These are phyloP conservation scores for Aspergillus clavatus DNA, from an alignment of 2,329 filamentous ascomycete species.

Conservation along the genomic window DNA sequence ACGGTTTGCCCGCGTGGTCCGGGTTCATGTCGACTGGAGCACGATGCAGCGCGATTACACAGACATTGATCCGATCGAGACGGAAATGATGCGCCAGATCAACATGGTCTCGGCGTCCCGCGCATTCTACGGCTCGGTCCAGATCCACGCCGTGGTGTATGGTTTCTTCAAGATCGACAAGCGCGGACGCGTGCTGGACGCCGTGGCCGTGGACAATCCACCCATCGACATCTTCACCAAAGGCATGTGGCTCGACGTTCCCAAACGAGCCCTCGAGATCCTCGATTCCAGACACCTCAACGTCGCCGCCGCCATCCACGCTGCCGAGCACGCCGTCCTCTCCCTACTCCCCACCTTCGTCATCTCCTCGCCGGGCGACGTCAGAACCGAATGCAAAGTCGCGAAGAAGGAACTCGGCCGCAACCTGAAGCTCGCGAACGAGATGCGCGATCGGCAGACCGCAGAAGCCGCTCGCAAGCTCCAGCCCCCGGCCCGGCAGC, in stretches of 20 bases:
- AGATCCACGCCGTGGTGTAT: conserved; percentile 83
- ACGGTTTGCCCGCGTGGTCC: conserved; percentile 79
- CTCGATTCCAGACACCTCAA: conserved; percentile 68
- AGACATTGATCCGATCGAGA: conserved; percentile 89
- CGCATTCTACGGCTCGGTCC: conserved; percentile 82
- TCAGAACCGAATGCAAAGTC: conserved; percentile 90
- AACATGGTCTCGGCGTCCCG: conserved; percentile 51
- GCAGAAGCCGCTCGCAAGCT: conserved; percentile 15
- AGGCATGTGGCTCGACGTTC: conserved; percentile 94
- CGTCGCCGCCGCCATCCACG: conserved; percentile 84
- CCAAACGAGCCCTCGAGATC: conserved; percentile 71
- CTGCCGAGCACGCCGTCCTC: conserved; percentile 86
- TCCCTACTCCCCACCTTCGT: conserved; percentile 87
- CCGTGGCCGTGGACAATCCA: conserved; percentile 87
- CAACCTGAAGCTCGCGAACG: conserved; percentile 31
- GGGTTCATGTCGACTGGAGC: conserved; percentile 89
- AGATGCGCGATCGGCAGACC: conserved; percentile 6
- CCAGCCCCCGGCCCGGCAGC: conserved; percentile 56
- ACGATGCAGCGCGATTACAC: conserved; percentile 91
- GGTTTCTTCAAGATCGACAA: conserved; percentile 97
- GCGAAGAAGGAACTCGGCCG: conserved; percentile 80
- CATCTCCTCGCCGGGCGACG: conserved; percentile 81
- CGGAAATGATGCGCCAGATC: conserved; percentile 76
- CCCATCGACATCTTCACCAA: conserved; percentile 80
- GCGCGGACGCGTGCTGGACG: conserved; percentile 78